Percentiles rank a stretch among this genome's conserved stretches.
phyloP scores from a whole-genome alignment of 2,329 filamentous ascomycete genomes.

The Golovinomyces cichoracearum region DNA sequence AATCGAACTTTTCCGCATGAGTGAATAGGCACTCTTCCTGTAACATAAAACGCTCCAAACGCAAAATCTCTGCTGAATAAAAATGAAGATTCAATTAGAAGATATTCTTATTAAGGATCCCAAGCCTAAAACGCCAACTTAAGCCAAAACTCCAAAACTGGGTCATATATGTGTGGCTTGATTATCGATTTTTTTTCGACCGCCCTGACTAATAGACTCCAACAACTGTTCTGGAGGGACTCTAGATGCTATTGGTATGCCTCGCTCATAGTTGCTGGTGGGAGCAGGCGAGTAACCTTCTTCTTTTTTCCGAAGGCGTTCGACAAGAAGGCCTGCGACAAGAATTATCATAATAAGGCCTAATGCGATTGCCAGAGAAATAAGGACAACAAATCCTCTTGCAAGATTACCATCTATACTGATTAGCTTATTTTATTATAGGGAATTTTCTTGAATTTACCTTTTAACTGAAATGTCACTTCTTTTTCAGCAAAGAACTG shows the following conservation, averaged over 20 bases:
- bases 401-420: constrained; percentile 30
- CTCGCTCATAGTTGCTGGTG: constrained; percentile 35
- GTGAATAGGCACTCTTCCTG: no score
- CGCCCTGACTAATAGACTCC: constrained; percentile 12
- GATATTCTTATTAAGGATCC: background rate
- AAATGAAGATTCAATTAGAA: no score
- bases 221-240: constrained; percentile 32
- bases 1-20: background rate
- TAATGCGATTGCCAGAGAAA: constrained; percentile 53
- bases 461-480: constrained; percentile 40
- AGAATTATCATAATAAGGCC: constrained; percentile 55
- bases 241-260: constrained; percentile 27
- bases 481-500: constrained; percentile 62
- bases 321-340: constrained; percentile 44
- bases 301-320: constrained; percentile 48
- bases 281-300: constrained; percentile 63
- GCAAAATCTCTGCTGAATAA: no score
- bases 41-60: no score
- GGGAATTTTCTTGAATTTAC: constrained; percentile 31
- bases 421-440: no score
- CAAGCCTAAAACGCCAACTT: constrained; percentile 1
- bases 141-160: constrained; percentile 11
- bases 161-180: constrained; percentile 11
- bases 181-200: constrained; percentile 11
- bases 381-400: constrained; percentile 54